Percentiles rank a stretch among this genome's conserved stretches.
Conservation (phyloP, 2,329 filamentous ascomycete species). For the Colletotrichum trifolii region DNA sequence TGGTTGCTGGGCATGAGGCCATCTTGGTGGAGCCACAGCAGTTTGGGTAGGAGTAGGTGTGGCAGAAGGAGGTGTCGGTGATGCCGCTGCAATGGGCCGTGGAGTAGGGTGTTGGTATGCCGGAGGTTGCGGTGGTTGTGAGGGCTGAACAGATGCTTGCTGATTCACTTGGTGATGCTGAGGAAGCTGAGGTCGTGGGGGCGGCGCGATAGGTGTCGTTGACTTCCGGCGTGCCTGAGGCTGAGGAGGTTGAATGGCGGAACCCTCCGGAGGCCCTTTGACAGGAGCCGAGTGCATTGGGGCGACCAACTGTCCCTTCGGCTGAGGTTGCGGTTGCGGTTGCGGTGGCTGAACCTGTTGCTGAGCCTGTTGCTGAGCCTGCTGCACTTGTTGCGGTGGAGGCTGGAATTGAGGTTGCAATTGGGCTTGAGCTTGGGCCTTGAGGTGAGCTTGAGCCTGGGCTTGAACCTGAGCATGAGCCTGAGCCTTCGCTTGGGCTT, state of each 20-base stretch:
- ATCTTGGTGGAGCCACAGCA: conserved; percentile 46
- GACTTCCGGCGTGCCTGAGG: conserved; percentile 46
- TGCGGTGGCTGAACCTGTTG: conserved; percentile 39
- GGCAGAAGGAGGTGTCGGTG: conserved; percentile 30
- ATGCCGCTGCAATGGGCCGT: conserved; percentile 36
- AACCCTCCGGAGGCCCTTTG: conserved; percentile 21
- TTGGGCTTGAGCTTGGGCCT: conserved; percentile 40
- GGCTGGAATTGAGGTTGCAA: conserved; percentile 30
- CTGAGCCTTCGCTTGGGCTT: conserved; percentile 23
- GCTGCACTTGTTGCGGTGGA: conserved; percentile 10
- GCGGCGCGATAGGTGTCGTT: conserved; percentile 48
- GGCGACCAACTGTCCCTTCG: conserved; percentile 48
- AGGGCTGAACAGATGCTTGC: conserved; percentile 4
- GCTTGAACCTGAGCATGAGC: conserved; percentile 27
- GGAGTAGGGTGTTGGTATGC: conserved; percentile 18
- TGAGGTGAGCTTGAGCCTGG: conserved; percentile 20
- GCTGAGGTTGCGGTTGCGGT: conserved; percentile 45
- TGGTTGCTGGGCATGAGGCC: conserved; percentile 45
- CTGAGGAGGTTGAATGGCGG: conserved; percentile 40
- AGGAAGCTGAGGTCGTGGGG: conserved; percentile 46
- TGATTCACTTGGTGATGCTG: conserved; percentile 36
- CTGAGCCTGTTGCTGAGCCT: conserved; percentile 39
- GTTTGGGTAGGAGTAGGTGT: conserved; percentile 13
- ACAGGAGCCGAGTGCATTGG: conserved; percentile 48
- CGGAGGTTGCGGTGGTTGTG: conserved; percentile 44